Conservation (phyloP, 352 stramenopile species). For the Phytophthora cajani region DNA sequence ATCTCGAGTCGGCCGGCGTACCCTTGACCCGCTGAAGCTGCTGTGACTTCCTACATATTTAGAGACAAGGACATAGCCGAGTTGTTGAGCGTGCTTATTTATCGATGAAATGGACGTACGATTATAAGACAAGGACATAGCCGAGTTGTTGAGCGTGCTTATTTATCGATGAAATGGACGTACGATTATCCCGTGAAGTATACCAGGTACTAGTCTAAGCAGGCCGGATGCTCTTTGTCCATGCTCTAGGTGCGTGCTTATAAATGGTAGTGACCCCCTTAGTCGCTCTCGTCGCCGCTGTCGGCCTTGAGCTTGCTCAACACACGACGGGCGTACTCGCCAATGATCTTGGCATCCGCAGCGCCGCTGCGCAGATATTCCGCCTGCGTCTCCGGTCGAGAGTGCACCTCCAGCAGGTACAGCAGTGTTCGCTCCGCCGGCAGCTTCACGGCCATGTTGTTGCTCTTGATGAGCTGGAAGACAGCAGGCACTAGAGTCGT, state of each 20-base stretch:
- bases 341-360: conserved; percentile 84
- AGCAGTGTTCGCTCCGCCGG: conserved; percentile 85
- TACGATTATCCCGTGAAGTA: conserved; percentile 27
- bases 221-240: neutral
- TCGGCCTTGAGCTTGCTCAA: conserved; percentile 88
- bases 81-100: conserved; percentile 25
- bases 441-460: conserved; percentile 90
- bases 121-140: conserved; percentile 6
- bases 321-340: conserved; percentile 88
- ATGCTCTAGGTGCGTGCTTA: conserved; percentile 13
- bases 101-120: conserved; percentile 35
- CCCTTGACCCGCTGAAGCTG: conserved; percentile 37
- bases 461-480: conserved; percentile 89
- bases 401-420: conserved; percentile 88
- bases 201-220: conserved; percentile 21
- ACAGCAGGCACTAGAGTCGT: conserved; percentile 72
- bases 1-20: conserved; percentile 31
- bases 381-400: conserved; percentile 78
- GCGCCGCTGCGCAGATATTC: conserved; percentile 69
- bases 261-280: conserved; percentile 20
- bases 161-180: conserved; percentile 42
- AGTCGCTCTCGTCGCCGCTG: conserved; percentile 85
- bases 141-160: conserved; percentile 1
- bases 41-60: neutral
- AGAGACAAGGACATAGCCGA: neutral